Conservation (phyloP, 495 filamentous ascomycete species). For the Podospora conica region DNA sequence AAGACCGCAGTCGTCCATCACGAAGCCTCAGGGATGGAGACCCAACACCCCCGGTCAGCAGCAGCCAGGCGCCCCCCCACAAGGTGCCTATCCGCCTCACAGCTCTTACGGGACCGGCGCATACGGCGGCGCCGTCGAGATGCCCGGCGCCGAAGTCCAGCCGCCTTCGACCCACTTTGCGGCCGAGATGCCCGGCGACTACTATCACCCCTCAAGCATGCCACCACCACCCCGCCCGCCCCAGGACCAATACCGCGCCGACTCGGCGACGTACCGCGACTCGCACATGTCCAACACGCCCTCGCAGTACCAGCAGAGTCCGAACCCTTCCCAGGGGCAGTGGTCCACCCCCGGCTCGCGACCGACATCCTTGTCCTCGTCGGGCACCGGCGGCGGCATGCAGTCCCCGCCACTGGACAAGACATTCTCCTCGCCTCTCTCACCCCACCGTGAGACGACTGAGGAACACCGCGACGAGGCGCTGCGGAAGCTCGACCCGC, state of each 20-base stretch:
- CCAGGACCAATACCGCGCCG: not conserved
- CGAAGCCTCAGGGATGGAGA: slow-evolving; percentile 8
- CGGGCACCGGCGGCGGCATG: slow-evolving; percentile 20
- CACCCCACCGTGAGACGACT: slow-evolving; percentile 33
- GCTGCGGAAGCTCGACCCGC: slow-evolving; percentile 19
- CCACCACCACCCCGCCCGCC: slow-evolving; percentile 16
- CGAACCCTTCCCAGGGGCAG: slow-evolving; percentile 25
- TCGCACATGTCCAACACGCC: slow-evolving; percentile 27
- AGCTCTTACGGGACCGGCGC: slow-evolving; percentile 11
- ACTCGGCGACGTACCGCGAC: slow-evolving; percentile 20
- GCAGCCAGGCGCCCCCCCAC: not conserved
- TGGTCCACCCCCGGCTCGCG: slow-evolving; percentile 25
- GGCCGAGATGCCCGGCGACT: slow-evolving; percentile 45
- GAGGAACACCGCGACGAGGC: slow-evolving; percentile 35
- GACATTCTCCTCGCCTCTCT: slow-evolving; percentile 29
- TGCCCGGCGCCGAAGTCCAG: slow-evolving; percentile 13
- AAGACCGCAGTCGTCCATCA: slow-evolving; percentile 26
- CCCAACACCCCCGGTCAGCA: slow-evolving; percentile 19
- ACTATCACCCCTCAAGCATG: slow-evolving; percentile 22
- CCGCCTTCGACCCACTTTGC: slow-evolving; percentile 17
- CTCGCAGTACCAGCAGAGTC: slow-evolving; percentile 26
- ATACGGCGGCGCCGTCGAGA: slow-evolving; percentile 17
- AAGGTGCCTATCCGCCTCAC: not conserved
- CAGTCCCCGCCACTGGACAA: slow-evolving; percentile 34
- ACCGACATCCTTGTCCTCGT: slow-evolving; percentile 30